Conservation (phyloP, 148 eudicot genomes). For the Salicornia ramosissima region DNA sequence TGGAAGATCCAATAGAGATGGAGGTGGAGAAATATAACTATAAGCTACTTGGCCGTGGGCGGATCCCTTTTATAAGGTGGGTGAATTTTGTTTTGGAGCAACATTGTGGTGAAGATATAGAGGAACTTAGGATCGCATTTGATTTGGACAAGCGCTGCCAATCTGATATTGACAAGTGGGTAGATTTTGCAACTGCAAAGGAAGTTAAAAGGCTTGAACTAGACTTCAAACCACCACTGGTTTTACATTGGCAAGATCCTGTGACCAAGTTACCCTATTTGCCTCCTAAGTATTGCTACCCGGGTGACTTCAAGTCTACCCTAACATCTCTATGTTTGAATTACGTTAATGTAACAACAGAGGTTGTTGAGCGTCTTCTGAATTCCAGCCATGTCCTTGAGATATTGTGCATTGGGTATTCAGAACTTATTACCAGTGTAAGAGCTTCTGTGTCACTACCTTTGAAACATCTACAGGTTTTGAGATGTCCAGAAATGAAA, state of each 20-base stretch:
- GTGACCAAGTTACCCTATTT: no score
- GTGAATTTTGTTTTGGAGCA: constrained; percentile 5
- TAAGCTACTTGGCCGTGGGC: neutral
- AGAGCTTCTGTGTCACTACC: neutral
- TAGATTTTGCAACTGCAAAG: constrained; percentile 5
- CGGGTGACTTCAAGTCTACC: neutral
- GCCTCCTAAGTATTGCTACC: neutral
- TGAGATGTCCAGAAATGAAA: neutral
- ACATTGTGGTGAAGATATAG: neutral
- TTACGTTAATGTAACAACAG: neutral
- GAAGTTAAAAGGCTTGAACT: constrained; percentile 5
- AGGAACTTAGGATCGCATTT: constrained; percentile 15
- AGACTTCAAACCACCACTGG: neutral
- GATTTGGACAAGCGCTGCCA: constrained; percentile 6
- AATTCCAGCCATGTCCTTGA: neutral
- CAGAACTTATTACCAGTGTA: neutral
- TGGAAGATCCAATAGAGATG: constrained; percentile 3
- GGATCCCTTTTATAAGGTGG: neutral
- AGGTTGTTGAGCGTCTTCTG: neutral
- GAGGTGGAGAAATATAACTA: neutral
- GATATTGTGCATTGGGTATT: neutral
- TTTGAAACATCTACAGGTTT: neutral
- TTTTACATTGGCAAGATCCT: neutral
- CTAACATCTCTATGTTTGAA: neutral
- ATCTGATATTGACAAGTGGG: constrained; percentile 12